Conservation (phyloP, 2,329 filamentous ascomycete species). For the Fusarium duplospermum region DNA sequence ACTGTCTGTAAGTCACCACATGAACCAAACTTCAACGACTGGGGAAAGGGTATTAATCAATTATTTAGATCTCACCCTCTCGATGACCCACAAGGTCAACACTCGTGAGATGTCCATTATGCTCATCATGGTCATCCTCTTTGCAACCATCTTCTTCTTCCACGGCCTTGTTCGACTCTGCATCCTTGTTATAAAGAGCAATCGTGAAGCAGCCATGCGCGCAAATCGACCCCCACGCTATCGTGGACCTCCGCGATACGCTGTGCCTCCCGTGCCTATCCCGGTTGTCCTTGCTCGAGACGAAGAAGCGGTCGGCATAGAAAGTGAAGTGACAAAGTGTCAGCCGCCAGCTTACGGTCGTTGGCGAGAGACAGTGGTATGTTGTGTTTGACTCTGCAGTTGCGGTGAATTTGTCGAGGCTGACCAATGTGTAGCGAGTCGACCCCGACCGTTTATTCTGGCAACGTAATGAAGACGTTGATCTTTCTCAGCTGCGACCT, state of each 20-base stretch:
- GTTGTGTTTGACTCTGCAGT: constrained; percentile 48
- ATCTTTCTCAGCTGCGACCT: constrained; percentile 35
- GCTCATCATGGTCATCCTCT: constrained; percentile 80
- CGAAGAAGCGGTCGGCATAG: constrained; percentile 72
- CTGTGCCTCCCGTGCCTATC: constrained; percentile 78
- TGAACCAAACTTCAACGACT: background rate
- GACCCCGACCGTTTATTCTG: constrained; percentile 86
- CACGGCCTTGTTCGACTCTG: constrained; percentile 81
- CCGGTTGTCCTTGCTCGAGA: constrained; percentile 80
- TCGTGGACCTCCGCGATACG: constrained; percentile 70
- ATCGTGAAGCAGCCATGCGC: constrained; percentile 41
- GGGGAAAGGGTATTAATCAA: background rate
- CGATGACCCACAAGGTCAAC: constrained; percentile 71
- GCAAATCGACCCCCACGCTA: constrained; percentile 56
- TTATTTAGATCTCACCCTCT: constrained; percentile 75
- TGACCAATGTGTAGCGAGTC: constrained; percentile 66
- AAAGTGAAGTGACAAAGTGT: constrained; percentile 65
- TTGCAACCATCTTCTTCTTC: constrained; percentile 82
- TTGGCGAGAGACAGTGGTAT: constrained; percentile 84
- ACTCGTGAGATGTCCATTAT: constrained; percentile 82
- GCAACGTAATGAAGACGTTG: constrained; percentile 70
- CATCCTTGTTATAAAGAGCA: constrained; percentile 69
- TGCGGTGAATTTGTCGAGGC: background rate
- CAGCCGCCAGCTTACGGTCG: constrained; percentile 87
- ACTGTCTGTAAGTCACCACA: constrained; percentile 70